Evolutionary conservation across 2,329 filamentous ascomycete genomes (phyloP).

Genomic region (Colletotrichum sp.): DNA sequence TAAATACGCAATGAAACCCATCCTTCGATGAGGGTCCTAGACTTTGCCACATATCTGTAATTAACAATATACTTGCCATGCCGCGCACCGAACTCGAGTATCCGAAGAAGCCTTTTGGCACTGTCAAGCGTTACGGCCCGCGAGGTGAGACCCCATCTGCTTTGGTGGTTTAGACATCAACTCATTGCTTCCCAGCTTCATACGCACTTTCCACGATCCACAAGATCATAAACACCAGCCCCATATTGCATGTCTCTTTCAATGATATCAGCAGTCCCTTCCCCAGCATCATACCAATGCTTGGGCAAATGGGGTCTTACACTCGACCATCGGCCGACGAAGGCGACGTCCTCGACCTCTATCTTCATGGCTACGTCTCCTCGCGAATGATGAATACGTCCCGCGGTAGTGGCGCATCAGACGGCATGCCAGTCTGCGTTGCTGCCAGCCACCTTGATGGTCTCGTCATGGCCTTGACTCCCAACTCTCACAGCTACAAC

Average conservation of each 20-base stretch:
- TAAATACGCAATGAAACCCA: neutral
- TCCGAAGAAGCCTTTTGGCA: slow-evolving; percentile 67
- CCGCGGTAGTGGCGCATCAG: slow-evolving; percentile 23
- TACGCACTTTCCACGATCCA: slow-evolving; percentile 80
- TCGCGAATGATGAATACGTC: slow-evolving; percentile 76
- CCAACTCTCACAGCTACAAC: slow-evolving; percentile 84
- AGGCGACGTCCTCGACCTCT: slow-evolving; percentile 73
- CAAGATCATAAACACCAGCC: slow-evolving; percentile 74
- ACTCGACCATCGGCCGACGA: slow-evolving; percentile 62
- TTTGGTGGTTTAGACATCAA: neutral
- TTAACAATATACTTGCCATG: slow-evolving; percentile 33
- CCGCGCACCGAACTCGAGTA: slow-evolving; percentile 57
- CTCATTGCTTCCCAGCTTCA: slow-evolving; percentile 51
- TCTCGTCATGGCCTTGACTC: slow-evolving; percentile 78
- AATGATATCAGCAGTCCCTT: slow-evolving; percentile 68
- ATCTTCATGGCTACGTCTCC: slow-evolving; percentile 86
- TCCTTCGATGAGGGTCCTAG: neutral
- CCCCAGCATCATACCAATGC: slow-evolving; percentile 82
- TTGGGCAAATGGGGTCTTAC: slow-evolving; percentile 81
- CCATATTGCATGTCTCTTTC: slow-evolving; percentile 83
- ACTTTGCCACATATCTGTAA: neutral
- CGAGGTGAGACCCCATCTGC: slow-evolving; percentile 53
- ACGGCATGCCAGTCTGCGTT: slow-evolving; percentile 74
- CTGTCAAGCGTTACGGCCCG: slow-evolving; percentile 69
- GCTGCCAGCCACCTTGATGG: slow-evolving; percentile 80